A percentile compares a stretch with the other conserved stretches of the same genome.
Conservation (phyloP, 1,139 yeast genomes). For the Diutina ranongensis region DNA sequence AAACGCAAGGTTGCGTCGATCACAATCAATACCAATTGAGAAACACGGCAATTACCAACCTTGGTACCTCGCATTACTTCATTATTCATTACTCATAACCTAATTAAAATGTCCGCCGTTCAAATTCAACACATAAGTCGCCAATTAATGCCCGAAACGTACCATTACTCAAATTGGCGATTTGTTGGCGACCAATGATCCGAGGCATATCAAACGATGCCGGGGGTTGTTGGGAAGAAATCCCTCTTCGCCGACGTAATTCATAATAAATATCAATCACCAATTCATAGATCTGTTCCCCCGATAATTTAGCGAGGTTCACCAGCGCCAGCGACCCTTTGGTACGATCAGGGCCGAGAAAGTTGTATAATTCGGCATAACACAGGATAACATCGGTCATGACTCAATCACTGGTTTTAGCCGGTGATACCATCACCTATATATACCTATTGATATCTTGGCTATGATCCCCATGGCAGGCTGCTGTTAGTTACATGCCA, state of each 20-base stretch:
- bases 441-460: too few species aligned
- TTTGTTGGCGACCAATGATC: neutral
- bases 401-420: too few species aligned
- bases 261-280: neutral
- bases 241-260: neutral
- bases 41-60: too few species aligned
- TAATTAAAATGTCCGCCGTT: neutral
- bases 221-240: neutral
- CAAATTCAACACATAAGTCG: slow-evolving; percentile 2
- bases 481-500: too few species aligned
- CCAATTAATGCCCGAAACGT: neutral
- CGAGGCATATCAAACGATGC: neutral
- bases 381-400: neutral
- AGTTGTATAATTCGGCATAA: neutral
- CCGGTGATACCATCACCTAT: too few species aligned
- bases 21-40: too few species aligned
- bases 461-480: too few species aligned
- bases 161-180: neutral
- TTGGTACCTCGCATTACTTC: too few species aligned
- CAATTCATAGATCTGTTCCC: neutral
- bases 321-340: neutral
- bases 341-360: neutral
- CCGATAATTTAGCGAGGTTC: neutral
- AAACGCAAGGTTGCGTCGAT: too few species aligned
- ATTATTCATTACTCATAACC: neutral